Base-by-base conservation (phyloP, 768 basidiomycete species). In the Sistotremastrum niveocremeum region DNA sequence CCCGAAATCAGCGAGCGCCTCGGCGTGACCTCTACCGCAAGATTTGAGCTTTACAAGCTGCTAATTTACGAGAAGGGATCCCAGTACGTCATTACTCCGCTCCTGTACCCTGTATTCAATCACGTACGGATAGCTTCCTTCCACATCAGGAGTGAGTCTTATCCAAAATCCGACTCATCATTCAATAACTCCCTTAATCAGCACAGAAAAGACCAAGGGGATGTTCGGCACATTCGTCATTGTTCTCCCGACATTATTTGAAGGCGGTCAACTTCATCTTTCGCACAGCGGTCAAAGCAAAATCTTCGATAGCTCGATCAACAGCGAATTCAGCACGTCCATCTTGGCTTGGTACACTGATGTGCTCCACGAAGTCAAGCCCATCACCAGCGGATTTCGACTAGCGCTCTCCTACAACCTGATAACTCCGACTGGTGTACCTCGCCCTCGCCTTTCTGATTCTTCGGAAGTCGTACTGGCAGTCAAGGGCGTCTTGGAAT, bases 161-260 rank as follows among this genome's bases (percentile, higher is more conserved):
- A 20, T 20, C n/a, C n/a, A n/a, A n/a, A n/a, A n/a, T n/a, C n/a
- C n/a, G n/a, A n/a, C n/a, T n/a, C n/a, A n/a, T n/a, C n/a, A n/a
- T n/a, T n/a, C n/a, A n/a, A n/a, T n/a, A n/a, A n/a, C 20, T 20
- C 37, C 45, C 7, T 31, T 38, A 41, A 6, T n/a, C 36, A 41
- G 71, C 45, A 72, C 71, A 1, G 69, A 69, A 45, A 72, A 72
- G 52, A 58, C 60, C 1, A 48, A 63, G 31, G 70, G 68, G 1
- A 73, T 72, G 69, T 74, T 77, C 48, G 74, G 73, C 7, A 72
- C 73, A 0, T 56, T 73, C 20, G 59, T 74, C 39, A 56, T 76
- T 29, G 51, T 72, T 5, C 62, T 75, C 2, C 72, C 72, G 3
- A 72, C 72, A 1, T 50, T 44, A 6, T 73, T 69, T 49, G 60